Evolutionary conservation across 1,139 yeast species (phyloP).

Genomic region (Wickerhamomyces sp.): DNA sequence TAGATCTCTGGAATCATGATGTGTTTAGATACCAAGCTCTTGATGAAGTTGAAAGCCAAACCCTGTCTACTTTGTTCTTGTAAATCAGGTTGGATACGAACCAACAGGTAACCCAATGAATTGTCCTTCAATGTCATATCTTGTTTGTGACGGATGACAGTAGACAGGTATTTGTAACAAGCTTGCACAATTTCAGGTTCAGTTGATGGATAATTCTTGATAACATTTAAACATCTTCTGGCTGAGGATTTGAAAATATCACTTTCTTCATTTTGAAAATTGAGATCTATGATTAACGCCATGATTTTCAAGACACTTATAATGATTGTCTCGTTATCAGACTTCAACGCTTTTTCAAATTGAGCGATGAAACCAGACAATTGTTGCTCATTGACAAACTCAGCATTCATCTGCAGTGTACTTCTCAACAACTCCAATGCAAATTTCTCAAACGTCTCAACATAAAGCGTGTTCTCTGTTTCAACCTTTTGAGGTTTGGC

Average conservation of each 20-base stretch:
- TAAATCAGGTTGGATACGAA: conserved; percentile 79
- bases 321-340: conserved; percentile 72
- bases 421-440: conserved; percentile 74
- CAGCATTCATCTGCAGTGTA: conserved; percentile 57
- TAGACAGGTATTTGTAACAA: conserved; percentile 67
- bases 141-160: conserved; percentile 64
- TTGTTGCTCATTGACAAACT: conserved; percentile 53
- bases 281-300: conserved; percentile 53
- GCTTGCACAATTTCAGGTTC: conserved; percentile 81
- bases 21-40: conserved; percentile 68
- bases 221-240: conserved; percentile 56
- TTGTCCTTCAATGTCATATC: conserved; percentile 63
- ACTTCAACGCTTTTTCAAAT: conserved; percentile 51
- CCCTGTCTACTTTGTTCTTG: conserved; percentile 91
- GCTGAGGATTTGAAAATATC: conserved; percentile 53
- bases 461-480: conserved; percentile 44
- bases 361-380: conserved; percentile 74
- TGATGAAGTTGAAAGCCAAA: conserved; percentile 77
- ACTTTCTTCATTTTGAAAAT: conserved; percentile 53
- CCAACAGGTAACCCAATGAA: conserved; percentile 70
- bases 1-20: conserved; percentile 83
- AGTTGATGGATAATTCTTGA: conserved; percentile 75
- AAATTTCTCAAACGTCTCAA: conserved; percentile 64
- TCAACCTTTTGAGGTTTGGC: conserved; percentile 52
- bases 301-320: conserved; percentile 64